Evolutionary conservation across 805 yeast genomes (phyloP), one percentile per base, ranked within the genome.

Genomic region (Spathaspora passalidarum): DNA sequence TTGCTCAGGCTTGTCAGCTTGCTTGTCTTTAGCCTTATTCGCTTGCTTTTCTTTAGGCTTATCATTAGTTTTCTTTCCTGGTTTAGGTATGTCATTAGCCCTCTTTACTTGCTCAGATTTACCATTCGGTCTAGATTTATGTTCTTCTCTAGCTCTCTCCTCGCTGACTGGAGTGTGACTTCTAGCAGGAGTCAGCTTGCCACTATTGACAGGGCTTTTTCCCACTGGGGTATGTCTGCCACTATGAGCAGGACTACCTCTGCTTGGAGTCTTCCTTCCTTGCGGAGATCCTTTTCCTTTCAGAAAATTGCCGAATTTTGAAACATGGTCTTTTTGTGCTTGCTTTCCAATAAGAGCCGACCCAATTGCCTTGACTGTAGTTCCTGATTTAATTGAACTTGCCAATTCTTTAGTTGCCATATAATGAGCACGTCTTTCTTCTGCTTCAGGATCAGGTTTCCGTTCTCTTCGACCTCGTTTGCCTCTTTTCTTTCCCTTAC

Each of bases 331-430:
- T 29, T 18, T 10, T n/a, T 16, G 8, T 9, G 13, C 10, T 38
- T 20, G 4, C 4, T 20, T 20, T 16, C 32, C 42, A n/a, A 39
- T 22, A 25, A 14, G 2, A 22, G 54, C 57, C 5, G 71, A 58
- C 1, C 75, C 75, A 2, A 69, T 64, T 1, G 75, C 76, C 43
- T 61, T 59, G 17, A 69, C 56, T 2, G 75, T 69, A 22, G 64
- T 59, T 2, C 72, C 75, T 5, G 72, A 58, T 52, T 69, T 69
- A 18, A 68, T 52, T 9, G 64, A 65, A 32, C 51, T 49, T 9
- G 66, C 57, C 35, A 55, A 57, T 25, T 66, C 68, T 48, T 65
- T 63, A 11, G 66, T 56, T 14, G 51, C 61, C 25, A 61, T 58
- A 49, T 68, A 70, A 46, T 70, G 70, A 4, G 71, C 73, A 43